Evolutionary conservation across 331 rosid genomes (phyloP).

Genomic region (Spiraea crenata): DNA sequence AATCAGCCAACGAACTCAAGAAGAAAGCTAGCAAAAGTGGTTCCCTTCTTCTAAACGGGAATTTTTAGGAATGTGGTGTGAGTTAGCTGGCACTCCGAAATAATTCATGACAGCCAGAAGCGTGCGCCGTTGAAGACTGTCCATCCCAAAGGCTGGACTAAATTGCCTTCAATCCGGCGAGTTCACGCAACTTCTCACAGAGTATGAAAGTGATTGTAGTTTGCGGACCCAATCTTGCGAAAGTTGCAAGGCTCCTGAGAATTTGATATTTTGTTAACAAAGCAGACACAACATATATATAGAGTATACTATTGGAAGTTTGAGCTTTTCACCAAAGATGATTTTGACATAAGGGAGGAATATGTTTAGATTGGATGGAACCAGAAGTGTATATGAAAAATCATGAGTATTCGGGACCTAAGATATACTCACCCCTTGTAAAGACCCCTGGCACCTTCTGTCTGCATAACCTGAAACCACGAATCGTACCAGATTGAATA

Average conservation of each 20-base stretch:
- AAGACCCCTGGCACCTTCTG: constrained; percentile 87
- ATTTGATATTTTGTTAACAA: background rate
- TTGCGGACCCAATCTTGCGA: constrained; percentile 93
- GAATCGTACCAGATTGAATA: constrained; percentile 16
- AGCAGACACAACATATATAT: background rate
- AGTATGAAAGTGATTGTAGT: constrained; percentile 81
- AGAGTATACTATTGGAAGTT: too few species aligned
- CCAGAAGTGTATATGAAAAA: background rate
- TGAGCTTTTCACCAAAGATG: background rate
- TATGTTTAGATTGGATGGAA: background rate
- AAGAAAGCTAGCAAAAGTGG: background rate
- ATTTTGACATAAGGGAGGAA: background rate
- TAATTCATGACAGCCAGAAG: background rate
- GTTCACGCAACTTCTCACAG: constrained; percentile 81
- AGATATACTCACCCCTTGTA: constrained; percentile 81
- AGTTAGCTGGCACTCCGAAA: background rate
- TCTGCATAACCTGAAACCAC: constrained; percentile 63
- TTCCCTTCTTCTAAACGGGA: background rate
- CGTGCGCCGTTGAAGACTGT: background rate
- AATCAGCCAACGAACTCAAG: constrained; percentile 1
- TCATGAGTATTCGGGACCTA: background rate
- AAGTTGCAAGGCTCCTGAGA: constrained; percentile 79
- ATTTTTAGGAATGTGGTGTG: background rate
- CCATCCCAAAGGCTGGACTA: constrained; percentile 26
- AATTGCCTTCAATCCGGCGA: constrained; percentile 79